Conservation (phyloP, 805 yeast species). For the Hanseniaspora jakobsenii region DNA sequence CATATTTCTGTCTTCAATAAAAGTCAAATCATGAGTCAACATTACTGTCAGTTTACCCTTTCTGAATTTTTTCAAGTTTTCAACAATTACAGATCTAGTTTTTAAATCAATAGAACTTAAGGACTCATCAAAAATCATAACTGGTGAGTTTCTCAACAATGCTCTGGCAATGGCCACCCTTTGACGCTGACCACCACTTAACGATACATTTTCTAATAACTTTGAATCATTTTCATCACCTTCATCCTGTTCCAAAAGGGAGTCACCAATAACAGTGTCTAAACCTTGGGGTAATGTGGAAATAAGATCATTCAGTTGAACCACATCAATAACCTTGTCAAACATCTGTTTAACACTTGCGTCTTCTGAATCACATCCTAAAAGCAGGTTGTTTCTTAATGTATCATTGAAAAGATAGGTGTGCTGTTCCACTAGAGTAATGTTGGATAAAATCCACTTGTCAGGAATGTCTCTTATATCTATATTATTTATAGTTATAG, state of each 20-base stretch:
- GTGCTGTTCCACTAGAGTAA: slow-evolving; percentile 64
- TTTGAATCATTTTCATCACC: not conserved
- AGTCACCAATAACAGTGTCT: slow-evolving; percentile 37
- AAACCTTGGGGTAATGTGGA: slow-evolving; percentile 41
- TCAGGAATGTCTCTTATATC: slow-evolving; percentile 34
- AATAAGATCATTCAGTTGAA: slow-evolving; percentile 42
- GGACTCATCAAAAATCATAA: slow-evolving; percentile 76
- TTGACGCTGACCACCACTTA: slow-evolving; percentile 91
- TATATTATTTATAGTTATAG: slow-evolving; percentile 44
- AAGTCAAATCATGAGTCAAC: slow-evolving; percentile 63
- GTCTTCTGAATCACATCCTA: slow-evolving; percentile 32
- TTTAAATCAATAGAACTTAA: slow-evolving; percentile 63
- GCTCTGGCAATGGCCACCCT: slow-evolving; percentile 80
- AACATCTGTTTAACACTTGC: slow-evolving; percentile 22
- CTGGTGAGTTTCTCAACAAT: slow-evolving; percentile 53
- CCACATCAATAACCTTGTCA: slow-evolving; percentile 39
- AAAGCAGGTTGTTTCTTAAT: slow-evolving; percentile 47
- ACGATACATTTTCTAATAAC: slow-evolving; percentile 18
- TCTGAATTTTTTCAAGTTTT: slow-evolving; percentile 49
- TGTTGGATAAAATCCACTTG: slow-evolving; percentile 46
- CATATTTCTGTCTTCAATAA: slow-evolving; percentile 44
- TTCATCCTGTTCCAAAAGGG: not conserved
- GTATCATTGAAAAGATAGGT: slow-evolving; percentile 55
- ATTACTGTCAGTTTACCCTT: slow-evolving; percentile 60
- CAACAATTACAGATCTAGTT: slow-evolving; percentile 36